These are phyloP conservation scores for Keithomyces neogunnii DNA, from an alignment of 2,329 filamentous ascomycete species.

Conservation along the genomic window DNA sequence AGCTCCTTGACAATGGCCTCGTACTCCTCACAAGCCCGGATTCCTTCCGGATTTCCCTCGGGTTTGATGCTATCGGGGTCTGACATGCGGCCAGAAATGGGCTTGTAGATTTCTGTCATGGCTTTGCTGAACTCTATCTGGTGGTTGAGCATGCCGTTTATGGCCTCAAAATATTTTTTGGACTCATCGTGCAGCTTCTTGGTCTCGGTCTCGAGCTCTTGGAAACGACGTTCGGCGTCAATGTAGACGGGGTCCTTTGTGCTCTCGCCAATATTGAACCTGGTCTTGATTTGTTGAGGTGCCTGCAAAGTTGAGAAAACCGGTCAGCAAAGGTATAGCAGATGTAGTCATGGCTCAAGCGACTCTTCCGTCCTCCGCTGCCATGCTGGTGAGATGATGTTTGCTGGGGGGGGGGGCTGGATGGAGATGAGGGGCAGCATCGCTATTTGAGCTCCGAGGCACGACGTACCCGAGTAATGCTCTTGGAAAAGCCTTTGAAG, in stretches of 20 bases:
- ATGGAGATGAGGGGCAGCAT: conserved; percentile 22
- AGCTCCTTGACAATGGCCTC: conserved; percentile 84
- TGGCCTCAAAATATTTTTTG: conserved; percentile 93
- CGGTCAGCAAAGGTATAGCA: not conserved
- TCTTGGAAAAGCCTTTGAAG: conserved; percentile 94
- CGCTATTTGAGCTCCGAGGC: conserved; percentile 2
- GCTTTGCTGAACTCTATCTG: conserved; percentile 98
- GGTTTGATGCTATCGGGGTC: conserved; percentile 77
- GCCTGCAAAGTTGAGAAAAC: conserved; percentile 40
- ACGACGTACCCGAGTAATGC: conserved; percentile 65
- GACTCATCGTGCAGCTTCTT: conserved; percentile 97
- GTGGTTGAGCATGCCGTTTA: conserved; percentile 95
- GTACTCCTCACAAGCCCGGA: conserved; percentile 93
- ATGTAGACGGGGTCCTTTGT: conserved; percentile 93
- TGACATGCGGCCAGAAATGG: conserved; percentile 90
- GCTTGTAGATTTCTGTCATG: conserved; percentile 94
- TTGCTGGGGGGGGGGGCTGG: not conserved
- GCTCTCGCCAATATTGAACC: conserved; percentile 91
- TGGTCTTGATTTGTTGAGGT: conserved; percentile 83
- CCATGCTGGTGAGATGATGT: not conserved
- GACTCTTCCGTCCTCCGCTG: not conserved
- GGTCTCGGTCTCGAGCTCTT: conserved; percentile 89
- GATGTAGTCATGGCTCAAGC: not conserved
- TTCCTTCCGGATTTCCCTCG: conserved; percentile 87
- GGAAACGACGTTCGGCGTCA: conserved; percentile 87